phyloP scores from a whole-genome alignment of 2,329 filamentous ascomycete species.

The Colletotrichum scovillei region DNA sequence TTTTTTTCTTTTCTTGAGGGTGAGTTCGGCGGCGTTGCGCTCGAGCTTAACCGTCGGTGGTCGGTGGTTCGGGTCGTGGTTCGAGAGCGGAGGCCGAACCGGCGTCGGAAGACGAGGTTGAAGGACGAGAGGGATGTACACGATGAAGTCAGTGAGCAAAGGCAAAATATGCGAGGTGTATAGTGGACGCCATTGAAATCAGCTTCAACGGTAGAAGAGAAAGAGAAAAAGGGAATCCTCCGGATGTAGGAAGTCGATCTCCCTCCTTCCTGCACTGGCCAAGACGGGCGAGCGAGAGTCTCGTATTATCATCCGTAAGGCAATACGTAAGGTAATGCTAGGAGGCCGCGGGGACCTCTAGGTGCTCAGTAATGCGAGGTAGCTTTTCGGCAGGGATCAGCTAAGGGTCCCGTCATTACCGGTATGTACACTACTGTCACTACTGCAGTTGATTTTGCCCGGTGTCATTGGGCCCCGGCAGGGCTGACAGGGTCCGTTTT shows the following conservation, averaged over 20 bases:
- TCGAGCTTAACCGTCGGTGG: neutral
- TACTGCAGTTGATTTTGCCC: neutral
- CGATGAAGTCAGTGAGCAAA: neutral
- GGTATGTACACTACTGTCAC: neutral
- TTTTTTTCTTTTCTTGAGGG: neutral
- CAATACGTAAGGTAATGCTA: neutral
- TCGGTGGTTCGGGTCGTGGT: neutral
- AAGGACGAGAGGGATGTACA: neutral
- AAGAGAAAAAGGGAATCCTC: neutral
- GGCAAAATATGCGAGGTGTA: neutral
- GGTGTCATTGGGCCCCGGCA: constrained; percentile 17
- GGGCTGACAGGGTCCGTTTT: constrained; percentile 8
- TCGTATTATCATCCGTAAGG: neutral
- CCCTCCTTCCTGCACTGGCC: constrained; percentile 1
- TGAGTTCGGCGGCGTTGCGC: neutral
- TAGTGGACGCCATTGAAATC: neutral
- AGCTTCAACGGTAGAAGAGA: neutral
- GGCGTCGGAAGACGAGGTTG: neutral
- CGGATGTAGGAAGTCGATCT: neutral
- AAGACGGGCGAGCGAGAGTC: neutral
- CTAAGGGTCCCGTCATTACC: neutral
- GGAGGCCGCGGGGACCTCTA: neutral
- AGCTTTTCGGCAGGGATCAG: neutral
- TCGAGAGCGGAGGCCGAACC: neutral
- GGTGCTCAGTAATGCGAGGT: too few species aligned